Evolutionary conservation across 179 eudicot genomes (phyloP).

Genomic region (Spinacia oleracea): DNA sequence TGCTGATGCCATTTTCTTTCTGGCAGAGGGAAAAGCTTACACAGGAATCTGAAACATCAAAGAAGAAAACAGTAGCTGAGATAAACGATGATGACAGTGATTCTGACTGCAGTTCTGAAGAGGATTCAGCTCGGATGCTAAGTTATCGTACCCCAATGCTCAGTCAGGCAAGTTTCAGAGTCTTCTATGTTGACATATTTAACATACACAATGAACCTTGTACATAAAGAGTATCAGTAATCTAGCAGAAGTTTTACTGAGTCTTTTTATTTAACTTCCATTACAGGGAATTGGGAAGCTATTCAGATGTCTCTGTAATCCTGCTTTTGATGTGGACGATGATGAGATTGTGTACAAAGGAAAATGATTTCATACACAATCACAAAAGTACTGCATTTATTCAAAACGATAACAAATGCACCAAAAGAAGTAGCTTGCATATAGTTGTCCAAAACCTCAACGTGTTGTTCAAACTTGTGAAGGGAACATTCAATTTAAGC

Average conservation of each 20-base stretch:
- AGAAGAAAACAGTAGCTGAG: slow-evolving; percentile 56
- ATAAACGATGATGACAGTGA: slow-evolving; percentile 58
- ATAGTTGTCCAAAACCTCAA: slow-evolving; percentile 1
- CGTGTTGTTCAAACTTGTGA: neutral
- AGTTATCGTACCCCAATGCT: slow-evolving; percentile 72
- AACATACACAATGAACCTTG: neutral
- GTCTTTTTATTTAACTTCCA: neutral
- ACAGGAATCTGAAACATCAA: slow-evolving; percentile 59
- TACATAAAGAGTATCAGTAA: neutral
- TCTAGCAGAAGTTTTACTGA: neutral
- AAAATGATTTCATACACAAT: slow-evolving; percentile 34
- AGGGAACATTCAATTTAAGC: neutral
- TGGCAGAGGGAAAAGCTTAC: slow-evolving; percentile 56
- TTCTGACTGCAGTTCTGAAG: slow-evolving; percentile 76
- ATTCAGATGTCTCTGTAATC: slow-evolving; percentile 88
- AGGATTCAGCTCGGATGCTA: slow-evolving; percentile 64
- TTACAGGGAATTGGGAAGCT: slow-evolving; percentile 88
- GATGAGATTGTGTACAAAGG: slow-evolving; percentile 82
- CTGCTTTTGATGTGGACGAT: slow-evolving; percentile 86
- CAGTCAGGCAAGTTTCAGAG: slow-evolving; percentile 57
- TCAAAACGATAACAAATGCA: neutral
- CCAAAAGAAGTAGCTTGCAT: neutral
- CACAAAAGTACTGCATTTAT: neutral
- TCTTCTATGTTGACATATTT: neutral
- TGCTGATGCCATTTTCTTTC: neutral